A percentile compares a stretch with the other conserved stretches of the same genome.
These are phyloP conservation scores for Cinnamomum micranthum DNA, from an alignment of 164 flowering plant species.

Conservation along the genomic window DNA sequence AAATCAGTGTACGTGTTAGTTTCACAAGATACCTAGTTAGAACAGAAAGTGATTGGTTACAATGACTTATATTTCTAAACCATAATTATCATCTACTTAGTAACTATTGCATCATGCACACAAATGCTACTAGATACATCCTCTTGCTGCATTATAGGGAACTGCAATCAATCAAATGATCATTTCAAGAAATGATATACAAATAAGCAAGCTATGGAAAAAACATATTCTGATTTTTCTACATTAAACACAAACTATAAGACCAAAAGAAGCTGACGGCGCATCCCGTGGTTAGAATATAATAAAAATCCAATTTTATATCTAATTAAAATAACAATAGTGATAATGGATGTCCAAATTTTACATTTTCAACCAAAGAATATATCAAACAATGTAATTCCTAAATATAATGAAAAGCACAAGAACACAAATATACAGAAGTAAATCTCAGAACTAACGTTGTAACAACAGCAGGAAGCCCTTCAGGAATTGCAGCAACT, in stretches of 20 bases:
- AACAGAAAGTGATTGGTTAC: neutral
- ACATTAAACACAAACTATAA: too few species aligned
- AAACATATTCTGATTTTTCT: neutral
- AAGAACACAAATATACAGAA: neutral
- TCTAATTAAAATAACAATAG: neutral
- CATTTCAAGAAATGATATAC: neutral
- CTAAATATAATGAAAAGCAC: neutral
- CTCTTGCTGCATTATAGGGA: neutral
- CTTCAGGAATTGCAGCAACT: conserved; percentile 99
- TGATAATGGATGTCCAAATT: neutral
- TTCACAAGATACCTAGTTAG: neutral
- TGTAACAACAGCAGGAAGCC: conserved; percentile 99
- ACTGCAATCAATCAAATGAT: neutral
- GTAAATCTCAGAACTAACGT: conserved; percentile 52
- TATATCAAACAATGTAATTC: neutral
- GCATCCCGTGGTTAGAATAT: neutral
- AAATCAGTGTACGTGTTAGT: neutral
- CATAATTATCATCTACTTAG: neutral
- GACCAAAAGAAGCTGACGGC: neutral
- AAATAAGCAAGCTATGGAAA: neutral
- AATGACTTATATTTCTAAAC: neutral
- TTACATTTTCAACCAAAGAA: neutral
- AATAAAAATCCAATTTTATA: neutral
- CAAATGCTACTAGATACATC: neutral
- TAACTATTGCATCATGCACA: neutral